Percentiles rank a stretch among this genome's conserved stretches.
Evolutionary conservation across 176 grass and related monocot genomes (phyloP).

Genomic region (Triticum dicoccoides): DNA sequence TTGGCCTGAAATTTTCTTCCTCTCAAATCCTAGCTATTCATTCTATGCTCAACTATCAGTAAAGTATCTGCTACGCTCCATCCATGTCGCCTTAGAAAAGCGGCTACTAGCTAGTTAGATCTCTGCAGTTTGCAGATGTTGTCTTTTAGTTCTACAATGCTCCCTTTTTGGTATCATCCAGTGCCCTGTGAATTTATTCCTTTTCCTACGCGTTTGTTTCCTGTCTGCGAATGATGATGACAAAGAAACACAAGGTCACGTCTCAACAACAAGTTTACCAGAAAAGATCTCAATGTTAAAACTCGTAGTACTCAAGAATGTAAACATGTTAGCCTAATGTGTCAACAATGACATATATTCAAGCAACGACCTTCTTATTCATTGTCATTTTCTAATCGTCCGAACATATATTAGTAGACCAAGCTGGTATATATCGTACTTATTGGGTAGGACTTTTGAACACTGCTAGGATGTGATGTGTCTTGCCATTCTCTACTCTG

Average conservation of each 20-base stretch:
- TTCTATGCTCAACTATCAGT: background rate
- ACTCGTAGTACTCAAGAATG: background rate
- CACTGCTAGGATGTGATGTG: too few relatives aligned
- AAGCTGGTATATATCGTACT: too few relatives aligned
- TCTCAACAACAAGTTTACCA: background rate
- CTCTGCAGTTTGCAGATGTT: too few relatives aligned
- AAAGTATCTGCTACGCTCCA: background rate
- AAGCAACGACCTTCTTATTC: too few relatives aligned
- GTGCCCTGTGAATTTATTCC: too few relatives aligned
- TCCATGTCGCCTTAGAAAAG: too few relatives aligned
- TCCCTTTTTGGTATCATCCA: too few relatives aligned
- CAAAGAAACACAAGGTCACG: background rate
- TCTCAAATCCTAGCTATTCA: background rate
- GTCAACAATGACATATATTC: background rate
- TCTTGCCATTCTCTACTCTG: too few relatives aligned
- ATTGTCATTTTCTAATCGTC: too few relatives aligned
- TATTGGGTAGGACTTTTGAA: too few relatives aligned
- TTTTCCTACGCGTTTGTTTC: constrained; percentile 31
- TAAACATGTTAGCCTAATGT: background rate
- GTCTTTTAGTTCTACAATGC: too few relatives aligned
- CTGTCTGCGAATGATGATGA: constrained; percentile 35
- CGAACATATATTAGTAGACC: too few relatives aligned
- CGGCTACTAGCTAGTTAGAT: constrained; percentile 1
- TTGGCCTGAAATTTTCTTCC: background rate
- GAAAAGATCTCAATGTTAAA: background rate